Conservation (phyloP, 208 protist species). For the Borovskyia barvae region DNA sequence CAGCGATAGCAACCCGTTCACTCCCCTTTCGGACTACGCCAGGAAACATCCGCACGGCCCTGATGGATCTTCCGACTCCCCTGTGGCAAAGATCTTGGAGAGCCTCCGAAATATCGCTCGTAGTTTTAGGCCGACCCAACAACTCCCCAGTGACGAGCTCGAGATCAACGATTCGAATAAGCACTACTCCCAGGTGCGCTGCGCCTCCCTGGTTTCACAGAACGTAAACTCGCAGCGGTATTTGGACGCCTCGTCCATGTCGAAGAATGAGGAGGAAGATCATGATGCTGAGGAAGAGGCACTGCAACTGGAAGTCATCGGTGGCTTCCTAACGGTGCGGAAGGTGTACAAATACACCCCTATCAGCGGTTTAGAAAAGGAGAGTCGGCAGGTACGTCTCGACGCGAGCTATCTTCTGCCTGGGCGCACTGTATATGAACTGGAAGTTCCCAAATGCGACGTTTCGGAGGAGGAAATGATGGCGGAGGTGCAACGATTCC, state of each 20-base stretch:
- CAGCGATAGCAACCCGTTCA: slow-evolving; percentile 2
- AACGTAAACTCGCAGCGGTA: slow-evolving; percentile 4
- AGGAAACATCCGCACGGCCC: slow-evolving; percentile 2
- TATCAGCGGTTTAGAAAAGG: slow-evolving; percentile 1
- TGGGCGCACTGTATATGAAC: slow-evolving; percentile 45
- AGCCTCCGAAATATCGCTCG: slow-evolving; percentile 8
- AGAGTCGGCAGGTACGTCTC: slow-evolving; percentile 20
- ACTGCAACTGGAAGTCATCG: slow-evolving; percentile 8
- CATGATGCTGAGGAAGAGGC: not conserved
- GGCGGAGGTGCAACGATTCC: slow-evolving; percentile 36
- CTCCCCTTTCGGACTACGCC: slow-evolving; percentile 15
- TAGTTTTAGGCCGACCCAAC: too few species aligned
- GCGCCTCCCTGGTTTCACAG: slow-evolving; percentile 10
- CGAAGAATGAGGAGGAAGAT: too few species aligned
- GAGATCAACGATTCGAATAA: not conserved
- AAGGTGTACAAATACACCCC: slow-evolving; percentile 31
- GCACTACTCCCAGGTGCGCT: slow-evolving; percentile 26
- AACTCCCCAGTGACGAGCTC: slow-evolving; percentile 6
- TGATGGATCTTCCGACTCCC: slow-evolving; percentile 4
- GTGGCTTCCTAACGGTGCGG: slow-evolving; percentile 26
- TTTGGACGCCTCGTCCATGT: too few species aligned
- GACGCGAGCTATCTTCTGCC: slow-evolving; percentile 25
- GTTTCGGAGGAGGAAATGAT: slow-evolving; percentile 46
- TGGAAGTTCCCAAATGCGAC: slow-evolving; percentile 59
- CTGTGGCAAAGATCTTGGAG: slow-evolving; percentile 11